phyloP scores from a whole-genome alignment of 2,329 filamentous ascomycete genomes.

The Diaporthe citriasiana region DNA sequence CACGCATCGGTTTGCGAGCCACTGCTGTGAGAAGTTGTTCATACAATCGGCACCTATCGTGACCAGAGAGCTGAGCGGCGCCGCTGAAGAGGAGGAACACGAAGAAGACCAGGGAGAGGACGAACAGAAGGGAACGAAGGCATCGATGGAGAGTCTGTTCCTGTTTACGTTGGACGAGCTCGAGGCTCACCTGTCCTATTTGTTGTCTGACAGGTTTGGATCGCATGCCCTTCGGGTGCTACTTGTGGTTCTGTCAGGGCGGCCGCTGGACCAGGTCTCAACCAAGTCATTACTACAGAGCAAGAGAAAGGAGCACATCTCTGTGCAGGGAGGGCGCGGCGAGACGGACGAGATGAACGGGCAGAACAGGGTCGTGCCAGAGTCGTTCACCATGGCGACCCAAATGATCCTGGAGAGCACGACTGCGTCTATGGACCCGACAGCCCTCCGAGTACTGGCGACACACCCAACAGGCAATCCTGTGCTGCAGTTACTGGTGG shows the following conservation, averaged over 20 bases:
- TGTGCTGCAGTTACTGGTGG: constrained; percentile 89
- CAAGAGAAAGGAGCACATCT: constrained; percentile 90
- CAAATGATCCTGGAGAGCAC: constrained; percentile 87
- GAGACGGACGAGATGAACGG: constrained; percentile 61
- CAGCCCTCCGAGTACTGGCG: constrained; percentile 85
- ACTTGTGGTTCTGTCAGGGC: constrained; percentile 86
- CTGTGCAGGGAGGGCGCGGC: constrained; percentile 68
- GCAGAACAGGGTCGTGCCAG: constrained; percentile 75
- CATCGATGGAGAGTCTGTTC: constrained; percentile 87
- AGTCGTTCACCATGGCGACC: constrained; percentile 81
- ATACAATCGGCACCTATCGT: constrained; percentile 84
- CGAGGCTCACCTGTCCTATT: constrained; percentile 84
- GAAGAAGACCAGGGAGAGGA: constrained; percentile 60
- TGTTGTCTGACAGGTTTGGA: constrained; percentile 90
- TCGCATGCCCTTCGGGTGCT: constrained; percentile 92
- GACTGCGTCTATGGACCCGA: constrained; percentile 80
- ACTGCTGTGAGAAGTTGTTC: constrained; percentile 96
- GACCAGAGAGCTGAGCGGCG: constrained; percentile 75
- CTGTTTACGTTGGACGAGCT: constrained; percentile 87
- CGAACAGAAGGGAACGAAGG: constrained; percentile 58
- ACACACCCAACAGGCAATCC: constrained; percentile 94
- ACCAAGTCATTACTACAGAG: constrained; percentile 86
- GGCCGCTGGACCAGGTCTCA: constrained; percentile 78
- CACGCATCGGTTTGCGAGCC: constrained; percentile 95
- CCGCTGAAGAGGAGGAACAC: constrained; percentile 57